Evolutionary conservation across 2,329 filamentous ascomycete species (phyloP).

Genomic region (Bisporella sp.): DNA sequence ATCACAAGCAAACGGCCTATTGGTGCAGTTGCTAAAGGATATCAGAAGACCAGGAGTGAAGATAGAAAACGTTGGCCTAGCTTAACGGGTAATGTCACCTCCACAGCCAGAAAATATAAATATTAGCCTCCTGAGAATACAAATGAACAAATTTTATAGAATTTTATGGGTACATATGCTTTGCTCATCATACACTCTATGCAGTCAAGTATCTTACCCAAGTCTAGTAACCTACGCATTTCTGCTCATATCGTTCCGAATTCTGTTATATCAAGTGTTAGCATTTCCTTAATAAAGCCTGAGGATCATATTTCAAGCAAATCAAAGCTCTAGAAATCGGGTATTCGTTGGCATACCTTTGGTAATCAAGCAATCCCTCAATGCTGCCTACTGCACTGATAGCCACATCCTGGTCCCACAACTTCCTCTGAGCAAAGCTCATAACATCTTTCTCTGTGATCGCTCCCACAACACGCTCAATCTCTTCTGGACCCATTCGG

Average conservation of each 20-base stretch:
- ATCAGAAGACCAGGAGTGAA: too few species aligned
- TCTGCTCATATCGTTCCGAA: conserved; percentile 81
- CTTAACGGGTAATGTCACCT: too few species aligned
- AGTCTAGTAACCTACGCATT: conserved; percentile 39
- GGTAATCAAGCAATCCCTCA: conserved; percentile 74
- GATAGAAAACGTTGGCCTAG: too few species aligned
- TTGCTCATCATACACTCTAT: conserved; percentile 29
- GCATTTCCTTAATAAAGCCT: not conserved
- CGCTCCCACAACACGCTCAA: conserved; percentile 81
- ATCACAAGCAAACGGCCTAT: too few species aligned
- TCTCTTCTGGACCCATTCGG: conserved; percentile 84
- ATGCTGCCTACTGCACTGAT: conserved; percentile 89
- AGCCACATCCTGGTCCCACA: conserved; percentile 97
- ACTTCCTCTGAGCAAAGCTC: conserved; percentile 87
- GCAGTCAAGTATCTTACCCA: conserved; percentile 11
- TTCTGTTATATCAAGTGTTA: conserved; percentile 19
- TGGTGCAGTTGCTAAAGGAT: too few species aligned
- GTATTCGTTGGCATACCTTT: conserved; percentile 59
- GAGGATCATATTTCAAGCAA: not conserved
- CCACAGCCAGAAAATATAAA: too few species aligned
- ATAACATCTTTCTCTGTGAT: conserved; percentile 97
- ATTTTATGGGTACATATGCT: conserved; percentile 10
- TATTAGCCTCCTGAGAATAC: too few species aligned
- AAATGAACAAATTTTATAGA: not conserved
- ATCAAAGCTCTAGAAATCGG: conserved; percentile 5